phyloP scores from a whole-genome alignment of 2,329 filamentous ascomycete species.

The Diaporthe sp. region DNA sequence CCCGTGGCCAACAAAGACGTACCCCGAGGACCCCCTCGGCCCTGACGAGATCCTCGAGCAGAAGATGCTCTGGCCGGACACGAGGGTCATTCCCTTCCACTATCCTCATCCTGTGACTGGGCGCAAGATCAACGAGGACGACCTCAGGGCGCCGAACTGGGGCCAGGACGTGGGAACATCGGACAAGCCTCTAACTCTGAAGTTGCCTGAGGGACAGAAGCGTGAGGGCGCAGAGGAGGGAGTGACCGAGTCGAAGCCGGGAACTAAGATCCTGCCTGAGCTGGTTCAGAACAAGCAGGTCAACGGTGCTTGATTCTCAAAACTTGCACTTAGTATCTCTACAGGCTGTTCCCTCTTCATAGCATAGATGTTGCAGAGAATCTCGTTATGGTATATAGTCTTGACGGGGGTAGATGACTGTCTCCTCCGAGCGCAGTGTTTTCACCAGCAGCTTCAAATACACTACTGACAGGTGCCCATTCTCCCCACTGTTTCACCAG shows the following conservation, averaged over 20 bases:
- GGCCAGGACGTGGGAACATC: slow-evolving; percentile 56
- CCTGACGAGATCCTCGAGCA: slow-evolving; percentile 67
- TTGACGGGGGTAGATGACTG: neutral
- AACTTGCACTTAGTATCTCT: neutral
- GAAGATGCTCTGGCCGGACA: slow-evolving; percentile 70
- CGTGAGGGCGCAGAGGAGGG: slow-evolving; percentile 50
- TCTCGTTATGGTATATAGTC: neutral
- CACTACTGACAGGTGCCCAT: neutral
- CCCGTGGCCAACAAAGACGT: slow-evolving; percentile 62
- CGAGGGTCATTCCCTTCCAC: slow-evolving; percentile 66
- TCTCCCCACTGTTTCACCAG: neutral
- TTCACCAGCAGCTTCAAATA: neutral
- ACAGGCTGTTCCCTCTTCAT: too few species aligned
- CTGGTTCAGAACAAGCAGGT: slow-evolving; percentile 49
- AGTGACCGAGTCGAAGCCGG: slow-evolving; percentile 45
- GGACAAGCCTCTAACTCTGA: slow-evolving; percentile 57
- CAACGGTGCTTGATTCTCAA: slow-evolving; percentile 37
- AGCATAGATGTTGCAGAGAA: neutral
- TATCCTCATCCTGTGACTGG: slow-evolving; percentile 66
- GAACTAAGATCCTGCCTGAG: slow-evolving; percentile 54
- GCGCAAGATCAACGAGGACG: slow-evolving; percentile 57
- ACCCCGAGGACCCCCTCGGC: slow-evolving; percentile 63
- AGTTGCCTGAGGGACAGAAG: slow-evolving; percentile 52
- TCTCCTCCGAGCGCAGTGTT: too few species aligned
- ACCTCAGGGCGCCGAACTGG: slow-evolving; percentile 62